Base-by-base conservation (phyloP, 495 filamentous ascomycete species). In the Aspergillus avenaceus region DNA sequence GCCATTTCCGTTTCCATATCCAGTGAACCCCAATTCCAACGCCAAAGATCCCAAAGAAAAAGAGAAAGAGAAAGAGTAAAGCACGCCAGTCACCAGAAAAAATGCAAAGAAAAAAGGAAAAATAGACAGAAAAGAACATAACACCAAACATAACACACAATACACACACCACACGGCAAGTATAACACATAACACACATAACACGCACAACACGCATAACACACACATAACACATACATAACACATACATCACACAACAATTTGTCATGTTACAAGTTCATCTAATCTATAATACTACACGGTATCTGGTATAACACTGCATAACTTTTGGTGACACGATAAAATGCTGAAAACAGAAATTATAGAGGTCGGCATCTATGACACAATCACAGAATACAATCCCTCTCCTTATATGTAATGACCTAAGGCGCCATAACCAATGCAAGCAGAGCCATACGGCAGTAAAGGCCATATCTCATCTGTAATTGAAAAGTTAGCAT, bases 391-490 rank as follows among this genome's bases (percentile, higher is more conserved):
- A 38, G 57, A 32, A 16, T 45, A 42, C 25, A 25, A 24, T 46
- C 23, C 25, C 47, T 56, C 48, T 44, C 3, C 41, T 36, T 14
- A 40, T 37, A 45, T 49, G 51, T 28, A 58, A 56, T 57, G 51
- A 53, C 48, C 71, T 69, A 83, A 45, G 74, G 69, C 41, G 86
- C 84, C 86, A 98, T 81, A 63, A 97, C 85, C 65, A 98, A 71
- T 49, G 93, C 93, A 62, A 98, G 76, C 72, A 98, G 73, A 45
- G 93, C 93, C 91, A 98, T 98, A 53, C 93, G 86, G 69, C 88
- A 93, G 77, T 96, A 97, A 47, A 98, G 83, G 51, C 93, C 93
- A 73, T 97, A 97, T 69, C 84, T 81, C 93, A 98, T 98, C 95
- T 98, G 62, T 47, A 57, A 72, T 66, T 54, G 49, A 50, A 34